Conservation (phyloP, 768 basidiomycete genomes). For the Rhizopogon vulgaris region DNA sequence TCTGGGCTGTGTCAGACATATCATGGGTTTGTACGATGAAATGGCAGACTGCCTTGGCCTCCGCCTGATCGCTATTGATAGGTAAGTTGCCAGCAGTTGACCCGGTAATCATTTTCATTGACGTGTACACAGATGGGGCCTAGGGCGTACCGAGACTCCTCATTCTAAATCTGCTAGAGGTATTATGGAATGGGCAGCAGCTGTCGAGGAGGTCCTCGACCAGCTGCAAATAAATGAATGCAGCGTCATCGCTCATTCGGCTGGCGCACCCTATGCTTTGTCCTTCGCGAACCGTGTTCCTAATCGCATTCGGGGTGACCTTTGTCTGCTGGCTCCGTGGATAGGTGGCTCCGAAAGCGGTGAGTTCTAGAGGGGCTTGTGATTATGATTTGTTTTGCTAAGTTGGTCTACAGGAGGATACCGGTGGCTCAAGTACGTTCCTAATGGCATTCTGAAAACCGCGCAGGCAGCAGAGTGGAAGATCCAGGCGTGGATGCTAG, state of each 20-base stretch:
- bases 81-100: slow-evolving; percentile 38
- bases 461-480: slow-evolving; percentile 98
- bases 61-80: slow-evolving; percentile 89
- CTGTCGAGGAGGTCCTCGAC: slow-evolving; percentile 89
- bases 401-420: slow-evolving; percentile 56
- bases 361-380: slow-evolving; percentile 23
- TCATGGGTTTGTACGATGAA: slow-evolving; percentile 94
- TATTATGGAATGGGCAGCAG: slow-evolving; percentile 84
- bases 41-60: slow-evolving; percentile 86
- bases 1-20: slow-evolving; percentile 88
- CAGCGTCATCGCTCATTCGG: slow-evolving; percentile 92
- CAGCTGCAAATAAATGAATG: slow-evolving; percentile 70
- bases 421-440: slow-evolving; percentile 96
- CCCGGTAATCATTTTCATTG: background rate
- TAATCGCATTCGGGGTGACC: slow-evolving; percentile 71
- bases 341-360: slow-evolving; percentile 87
- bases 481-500: slow-evolving; percentile 94
- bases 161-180: slow-evolving; percentile 65
- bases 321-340: slow-evolving; percentile 94
- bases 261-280: slow-evolving; percentile 90
- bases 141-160: slow-evolving; percentile 75
- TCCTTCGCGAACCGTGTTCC: slow-evolving; percentile 77
- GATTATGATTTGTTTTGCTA: slow-evolving; percentile 7
- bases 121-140: slow-evolving; percentile 64
- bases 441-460: slow-evolving; percentile 86